These are phyloP conservation scores for Lophiotrema nucula DNA, from an alignment of 495 filamentous ascomycete genomes.

Conservation along the genomic window DNA sequence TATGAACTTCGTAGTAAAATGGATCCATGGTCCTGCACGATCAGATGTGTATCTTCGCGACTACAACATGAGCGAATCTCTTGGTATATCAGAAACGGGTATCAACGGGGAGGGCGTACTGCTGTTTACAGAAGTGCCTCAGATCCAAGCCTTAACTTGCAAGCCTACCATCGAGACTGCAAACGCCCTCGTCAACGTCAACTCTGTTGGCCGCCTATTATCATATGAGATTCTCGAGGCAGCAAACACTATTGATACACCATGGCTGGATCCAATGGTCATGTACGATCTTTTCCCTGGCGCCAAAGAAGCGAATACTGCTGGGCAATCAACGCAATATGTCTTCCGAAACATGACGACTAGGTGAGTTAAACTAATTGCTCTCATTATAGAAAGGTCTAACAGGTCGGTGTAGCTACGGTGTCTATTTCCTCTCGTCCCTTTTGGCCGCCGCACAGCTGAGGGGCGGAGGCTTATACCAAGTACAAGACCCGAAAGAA, in stretches of 20 bases:
- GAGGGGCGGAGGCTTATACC: no score
- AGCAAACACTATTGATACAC: background rate
- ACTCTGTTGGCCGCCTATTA: background rate
- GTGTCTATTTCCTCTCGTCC: background rate
- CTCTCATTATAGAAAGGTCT: no score
- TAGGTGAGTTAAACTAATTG: no score
- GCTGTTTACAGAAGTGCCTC: background rate
- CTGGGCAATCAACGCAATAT: no score
- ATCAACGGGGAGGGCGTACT: background rate
- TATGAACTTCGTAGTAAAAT: background rate
- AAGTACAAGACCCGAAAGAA: background rate
- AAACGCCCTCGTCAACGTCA: background rate
- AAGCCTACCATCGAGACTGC: constrained; percentile 1
- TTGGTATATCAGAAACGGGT: no score
- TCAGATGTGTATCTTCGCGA: background rate
- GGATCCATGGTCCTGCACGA: background rate
- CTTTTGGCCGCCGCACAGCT: constrained; percentile 2
- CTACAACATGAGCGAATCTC: no score
- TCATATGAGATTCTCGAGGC: background rate
- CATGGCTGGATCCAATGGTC: background rate
- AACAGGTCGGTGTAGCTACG: no score
- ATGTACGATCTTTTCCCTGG: no score
- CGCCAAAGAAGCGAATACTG: no score
- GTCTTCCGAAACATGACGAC: no score
- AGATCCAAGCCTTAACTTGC: background rate